Percentiles rank a stretch among this genome's conserved stretches.
Conservation (phyloP, 495 filamentous ascomycete species). For the Aspergillus homomorphus region DNA sequence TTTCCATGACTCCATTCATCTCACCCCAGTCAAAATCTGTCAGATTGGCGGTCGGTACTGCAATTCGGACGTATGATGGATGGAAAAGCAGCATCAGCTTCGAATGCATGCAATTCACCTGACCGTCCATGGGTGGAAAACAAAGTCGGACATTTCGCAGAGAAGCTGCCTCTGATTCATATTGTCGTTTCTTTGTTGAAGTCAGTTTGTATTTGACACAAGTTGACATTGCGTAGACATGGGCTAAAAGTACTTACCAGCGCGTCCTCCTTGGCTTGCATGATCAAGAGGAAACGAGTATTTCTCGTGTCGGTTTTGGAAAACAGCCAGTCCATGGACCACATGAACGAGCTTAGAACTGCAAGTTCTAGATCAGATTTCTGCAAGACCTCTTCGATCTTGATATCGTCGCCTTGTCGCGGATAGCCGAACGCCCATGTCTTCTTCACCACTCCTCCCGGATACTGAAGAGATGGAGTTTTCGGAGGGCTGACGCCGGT, state of each 20-base stretch:
- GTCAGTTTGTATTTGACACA: not conserved
- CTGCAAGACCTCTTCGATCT: conserved; percentile 85
- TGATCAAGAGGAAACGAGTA: conserved; percentile 63
- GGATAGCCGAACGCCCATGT: conserved; percentile 64
- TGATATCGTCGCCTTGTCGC: conserved; percentile 69
- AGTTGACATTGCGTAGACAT: not conserved
- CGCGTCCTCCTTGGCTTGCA: conserved; percentile 62
- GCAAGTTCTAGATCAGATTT: conserved; percentile 66
- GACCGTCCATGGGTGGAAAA: conserved; percentile 72
- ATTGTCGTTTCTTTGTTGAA: conserved; percentile 28
- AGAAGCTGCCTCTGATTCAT: conserved; percentile 43
- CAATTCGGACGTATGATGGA: conserved; percentile 63
- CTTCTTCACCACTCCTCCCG: conserved; percentile 72
- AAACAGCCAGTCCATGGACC: conserved; percentile 74
- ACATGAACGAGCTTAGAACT: conserved; percentile 81
- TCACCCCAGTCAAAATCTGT: conserved; percentile 86
- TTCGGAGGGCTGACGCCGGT: conserved; percentile 16
- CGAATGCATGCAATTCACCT: conserved; percentile 76
- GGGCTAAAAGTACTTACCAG: conserved; percentile 35
- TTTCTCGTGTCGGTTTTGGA: conserved; percentile 51
- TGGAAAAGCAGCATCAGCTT: conserved; percentile 84
- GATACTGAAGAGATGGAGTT: conserved; percentile 54
- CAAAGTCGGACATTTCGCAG: conserved; percentile 64
- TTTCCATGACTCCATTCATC: conserved; percentile 69
- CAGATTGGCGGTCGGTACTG: conserved; percentile 77